Conservation (phyloP, 1,284 basidiomycete genomes). For the Fomitiporia mediterranea region DNA sequence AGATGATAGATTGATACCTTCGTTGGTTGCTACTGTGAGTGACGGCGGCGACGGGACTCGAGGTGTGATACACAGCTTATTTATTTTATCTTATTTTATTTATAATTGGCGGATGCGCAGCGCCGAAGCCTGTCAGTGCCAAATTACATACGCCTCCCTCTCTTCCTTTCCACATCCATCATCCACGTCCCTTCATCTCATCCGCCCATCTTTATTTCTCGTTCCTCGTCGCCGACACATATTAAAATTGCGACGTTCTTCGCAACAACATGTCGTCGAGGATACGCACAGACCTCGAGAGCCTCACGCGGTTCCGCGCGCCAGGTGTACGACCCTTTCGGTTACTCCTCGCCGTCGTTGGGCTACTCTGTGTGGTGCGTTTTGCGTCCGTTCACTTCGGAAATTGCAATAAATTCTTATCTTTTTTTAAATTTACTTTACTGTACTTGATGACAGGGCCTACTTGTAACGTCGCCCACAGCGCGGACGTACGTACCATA, state of each 20-base stretch:
- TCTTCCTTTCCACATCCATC: not conserved
- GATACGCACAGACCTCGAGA: slow-evolving; percentile 7
- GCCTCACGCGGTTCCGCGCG: slow-evolving; percentile 1
- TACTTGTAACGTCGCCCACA: not conserved
- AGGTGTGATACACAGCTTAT: too few relatives aligned
- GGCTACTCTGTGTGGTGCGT: slow-evolving; percentile 7
- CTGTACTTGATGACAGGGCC: not conserved
- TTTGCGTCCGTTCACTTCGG: not conserved
- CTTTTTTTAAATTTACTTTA: not conserved
- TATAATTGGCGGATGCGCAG: too few relatives aligned
- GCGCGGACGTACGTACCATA: slow-evolving; percentile 15
- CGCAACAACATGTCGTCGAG: slow-evolving; percentile 12
- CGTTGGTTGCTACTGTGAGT: too few relatives aligned
- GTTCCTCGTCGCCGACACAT: too few relatives aligned
- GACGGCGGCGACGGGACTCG: too few relatives aligned
- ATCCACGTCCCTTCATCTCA: not conserved
- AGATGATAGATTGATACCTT: too few relatives aligned
- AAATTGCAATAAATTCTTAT: not conserved
- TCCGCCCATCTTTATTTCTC: too few relatives aligned
- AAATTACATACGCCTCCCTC: not conserved
- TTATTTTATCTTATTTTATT: too few relatives aligned
- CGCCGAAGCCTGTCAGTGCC: not conserved
- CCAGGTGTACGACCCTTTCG: slow-evolving; percentile 5
- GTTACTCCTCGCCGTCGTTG: slow-evolving; percentile 8
- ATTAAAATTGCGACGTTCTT: not conserved